Conservation (phyloP, 2,329 filamentous ascomycete genomes). For the Calcarisporium arbuscula region DNA sequence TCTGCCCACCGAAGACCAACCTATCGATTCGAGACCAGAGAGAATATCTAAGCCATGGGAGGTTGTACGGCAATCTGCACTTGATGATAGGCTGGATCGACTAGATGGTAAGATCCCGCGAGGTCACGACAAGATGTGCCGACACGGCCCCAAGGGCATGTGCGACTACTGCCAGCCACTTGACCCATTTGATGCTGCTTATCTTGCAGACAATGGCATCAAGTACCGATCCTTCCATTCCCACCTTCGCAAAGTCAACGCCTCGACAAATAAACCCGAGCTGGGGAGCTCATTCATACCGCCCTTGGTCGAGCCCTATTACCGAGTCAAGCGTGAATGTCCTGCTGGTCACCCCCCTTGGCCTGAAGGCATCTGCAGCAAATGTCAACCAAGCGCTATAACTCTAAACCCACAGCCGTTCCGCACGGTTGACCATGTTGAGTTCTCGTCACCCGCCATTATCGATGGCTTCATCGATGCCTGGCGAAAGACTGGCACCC, state of each 20-base stretch:
- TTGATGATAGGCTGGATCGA: slow-evolving; percentile 84
- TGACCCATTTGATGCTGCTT: slow-evolving; percentile 85
- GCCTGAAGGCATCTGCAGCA: slow-evolving; percentile 95
- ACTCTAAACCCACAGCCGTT: slow-evolving; percentile 89
- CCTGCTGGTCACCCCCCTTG: slow-evolving; percentile 89
- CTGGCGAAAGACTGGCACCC: slow-evolving; percentile 79
- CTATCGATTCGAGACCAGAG: slow-evolving; percentile 64
- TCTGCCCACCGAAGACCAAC: slow-evolving; percentile 59
- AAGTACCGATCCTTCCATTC: slow-evolving; percentile 97
- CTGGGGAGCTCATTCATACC: slow-evolving; percentile 93
- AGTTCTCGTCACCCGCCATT: slow-evolving; percentile 79
- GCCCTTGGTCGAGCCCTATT: slow-evolving; percentile 87
- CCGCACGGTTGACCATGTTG: slow-evolving; percentile 97
- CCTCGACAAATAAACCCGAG: slow-evolving; percentile 93
- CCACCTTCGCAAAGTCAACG: slow-evolving; percentile 89
- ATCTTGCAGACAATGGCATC: slow-evolving; percentile 93
- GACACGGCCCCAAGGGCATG: slow-evolving; percentile 95
- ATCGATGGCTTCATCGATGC: slow-evolving; percentile 88
- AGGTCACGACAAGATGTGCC: slow-evolving; percentile 81
- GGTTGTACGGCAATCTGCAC: slow-evolving; percentile 74
- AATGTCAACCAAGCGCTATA: slow-evolving; percentile 96
- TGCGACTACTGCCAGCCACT: slow-evolving; percentile 98
- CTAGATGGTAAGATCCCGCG: slow-evolving; percentile 83
- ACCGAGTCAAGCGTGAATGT: slow-evolving; percentile 80
- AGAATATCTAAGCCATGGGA: slow-evolving; percentile 61